Conservation (phyloP, 140 eudicot genomes). For the Stevia rebaudiana region DNA sequence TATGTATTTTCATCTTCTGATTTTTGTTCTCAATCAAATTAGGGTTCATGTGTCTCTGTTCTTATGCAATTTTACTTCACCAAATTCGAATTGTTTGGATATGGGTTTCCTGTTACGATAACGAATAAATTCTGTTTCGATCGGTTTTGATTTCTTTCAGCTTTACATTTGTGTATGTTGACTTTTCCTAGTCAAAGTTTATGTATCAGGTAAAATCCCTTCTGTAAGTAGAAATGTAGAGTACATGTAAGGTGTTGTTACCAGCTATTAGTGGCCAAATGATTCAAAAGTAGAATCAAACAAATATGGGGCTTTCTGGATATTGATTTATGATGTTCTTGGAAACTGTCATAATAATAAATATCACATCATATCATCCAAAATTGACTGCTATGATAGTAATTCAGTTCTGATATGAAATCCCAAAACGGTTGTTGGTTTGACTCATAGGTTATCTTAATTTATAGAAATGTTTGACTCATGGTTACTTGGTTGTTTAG, state of each 20-base stretch:
- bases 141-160: neutral
- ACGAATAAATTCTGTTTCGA: neutral
- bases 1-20: neutral
- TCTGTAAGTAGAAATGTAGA: neutral
- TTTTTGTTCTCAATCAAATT: neutral
- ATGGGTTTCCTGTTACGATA: neutral
- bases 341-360: neutral
- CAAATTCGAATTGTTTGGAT: neutral
- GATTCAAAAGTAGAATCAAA: neutral
- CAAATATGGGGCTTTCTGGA: neutral
- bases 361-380: neutral
- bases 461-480: too few relatives aligned
- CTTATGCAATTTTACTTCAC: neutral
- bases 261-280: neutral
- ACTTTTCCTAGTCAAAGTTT: neutral
- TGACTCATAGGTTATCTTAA: too few relatives aligned
- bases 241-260: too few relatives aligned
- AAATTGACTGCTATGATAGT: neutral
- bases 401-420: neutral
- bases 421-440: neutral
- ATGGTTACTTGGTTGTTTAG: too few relatives aligned
- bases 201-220: neutral
- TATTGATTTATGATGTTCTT: neutral
- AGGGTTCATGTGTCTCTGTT: neutral
- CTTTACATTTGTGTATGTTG: neutral